phyloP scores from a whole-genome alignment of 768 basidiomycete species.

The Pleurotus tuber-regium region DNA sequence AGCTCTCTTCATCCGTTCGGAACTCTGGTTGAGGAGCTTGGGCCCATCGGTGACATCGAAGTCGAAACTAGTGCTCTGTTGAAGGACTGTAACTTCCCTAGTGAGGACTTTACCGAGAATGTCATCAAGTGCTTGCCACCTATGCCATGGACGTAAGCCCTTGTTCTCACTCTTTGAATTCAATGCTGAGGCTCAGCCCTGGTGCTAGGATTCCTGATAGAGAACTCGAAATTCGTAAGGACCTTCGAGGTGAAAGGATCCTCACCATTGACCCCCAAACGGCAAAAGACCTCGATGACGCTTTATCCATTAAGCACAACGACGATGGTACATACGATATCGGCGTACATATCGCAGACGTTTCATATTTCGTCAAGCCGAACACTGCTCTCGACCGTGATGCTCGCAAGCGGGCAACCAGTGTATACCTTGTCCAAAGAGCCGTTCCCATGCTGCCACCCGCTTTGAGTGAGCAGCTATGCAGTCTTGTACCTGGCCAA shows the following conservation, averaged over 20 bases:
- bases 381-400: constrained; percentile 98
- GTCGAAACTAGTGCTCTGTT: constrained; percentile 96
- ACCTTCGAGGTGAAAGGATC: constrained; percentile 78
- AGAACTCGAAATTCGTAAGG: constrained; percentile 85
- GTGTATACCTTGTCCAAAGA: constrained; percentile 95
- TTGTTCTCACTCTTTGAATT: constrained; percentile 3
- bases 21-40: constrained; percentile 95
- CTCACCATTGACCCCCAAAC: constrained; percentile 92
- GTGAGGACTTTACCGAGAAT: constrained; percentile 94
- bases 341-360: constrained; percentile 95
- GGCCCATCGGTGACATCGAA: constrained; percentile 97
- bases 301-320: constrained; percentile 82
- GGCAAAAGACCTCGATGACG: constrained; percentile 94
- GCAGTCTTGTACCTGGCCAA: constrained; percentile 83
- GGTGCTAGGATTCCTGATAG: constrained; percentile 75
- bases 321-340: constrained; percentile 93
- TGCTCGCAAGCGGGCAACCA: constrained; percentile 94
- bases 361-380: constrained; percentile 91
- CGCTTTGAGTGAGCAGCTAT: constrained; percentile 87
- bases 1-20: constrained; percentile 99
- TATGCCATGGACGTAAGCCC: constrained; percentile 84
- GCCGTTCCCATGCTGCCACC: constrained; percentile 97
- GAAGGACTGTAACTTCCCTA: constrained; percentile 99
- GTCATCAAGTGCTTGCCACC: constrained; percentile 96
- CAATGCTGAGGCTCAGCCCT: constrained; percentile 12